A percentile compares a stretch with the other conserved stretches of the same genome.
These are phyloP conservation scores for Tilletiaria anomala DNA, from an alignment of 1,284 basidiomycete species.

Conservation along the genomic window DNA sequence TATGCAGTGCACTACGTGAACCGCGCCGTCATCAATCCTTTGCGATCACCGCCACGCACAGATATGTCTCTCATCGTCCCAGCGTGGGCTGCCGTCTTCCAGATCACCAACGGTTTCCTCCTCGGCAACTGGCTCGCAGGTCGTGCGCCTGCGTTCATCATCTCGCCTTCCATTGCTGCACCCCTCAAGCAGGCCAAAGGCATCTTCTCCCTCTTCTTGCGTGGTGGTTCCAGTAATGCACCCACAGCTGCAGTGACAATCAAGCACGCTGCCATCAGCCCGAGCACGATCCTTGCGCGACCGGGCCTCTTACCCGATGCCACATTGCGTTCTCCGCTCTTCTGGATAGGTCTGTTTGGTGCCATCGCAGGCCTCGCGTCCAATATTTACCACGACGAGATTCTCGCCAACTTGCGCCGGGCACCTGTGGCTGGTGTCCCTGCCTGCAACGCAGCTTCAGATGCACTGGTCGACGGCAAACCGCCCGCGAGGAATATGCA, in stretches of 20 bases:
- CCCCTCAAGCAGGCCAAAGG: no score
- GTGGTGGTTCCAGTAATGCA: not conserved
- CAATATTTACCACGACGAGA: slow-evolving; percentile 75
- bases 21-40: slow-evolving; percentile 64
- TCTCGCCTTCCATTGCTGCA: no score
- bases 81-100: slow-evolving; percentile 52
- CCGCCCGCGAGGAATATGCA: slow-evolving; percentile 4
- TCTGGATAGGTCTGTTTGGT: slow-evolving; percentile 52
- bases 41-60: slow-evolving; percentile 60
- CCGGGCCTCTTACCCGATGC: slow-evolving; percentile 11
- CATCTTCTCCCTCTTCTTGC: slow-evolving; percentile 2
- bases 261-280: not conserved
- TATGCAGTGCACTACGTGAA: slow-evolving; percentile 70
- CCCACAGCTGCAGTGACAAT: not conserved
- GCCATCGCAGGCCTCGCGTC: slow-evolving; percentile 61
- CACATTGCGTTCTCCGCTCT: slow-evolving; percentile 37
- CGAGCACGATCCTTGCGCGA: slow-evolving; percentile 33
- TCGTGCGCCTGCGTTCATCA: slow-evolving; percentile 13
- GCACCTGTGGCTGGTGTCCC: not conserved
- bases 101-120: slow-evolving; percentile 57
- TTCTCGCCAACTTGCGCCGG: slow-evolving; percentile 57
- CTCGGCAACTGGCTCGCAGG: slow-evolving; percentile 50
- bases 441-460: not conserved
- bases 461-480: slow-evolving; percentile 21
- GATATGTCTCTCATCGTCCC: slow-evolving; percentile 58